Base-by-base conservation (phyloP, 257 asterid species). In the Fraxinus anomala region DNA sequence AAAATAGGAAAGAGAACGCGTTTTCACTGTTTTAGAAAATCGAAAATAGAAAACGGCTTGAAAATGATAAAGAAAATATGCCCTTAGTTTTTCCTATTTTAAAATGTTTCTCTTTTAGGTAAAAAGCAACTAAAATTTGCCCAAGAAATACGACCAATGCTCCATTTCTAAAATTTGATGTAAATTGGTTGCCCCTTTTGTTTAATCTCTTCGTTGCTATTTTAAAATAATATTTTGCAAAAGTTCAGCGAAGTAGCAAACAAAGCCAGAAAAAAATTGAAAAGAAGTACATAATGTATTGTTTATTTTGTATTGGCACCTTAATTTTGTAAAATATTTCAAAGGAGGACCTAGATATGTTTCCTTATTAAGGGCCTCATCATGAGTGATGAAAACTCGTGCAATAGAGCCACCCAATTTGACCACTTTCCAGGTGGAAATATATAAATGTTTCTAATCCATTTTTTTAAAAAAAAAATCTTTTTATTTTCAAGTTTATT, bases 301-400 rank as follows among this genome's bases (percentile, higher is more conserved):
- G 31, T 74, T 73, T 68, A 40, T 61, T 61, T 19, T 26, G 54
- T 44, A 42, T 79, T 70, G 47, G 76, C 69, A 71, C 76, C 68
- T 75, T 75, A 81, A 74, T 76, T 66, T 66, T 83, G 80, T 74
- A 33, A 73, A 76, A 80, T 66, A 37, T 71, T 40, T 19, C 33
- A 47, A 56, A 72, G 34, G 26, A 68, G 42, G 24, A 69, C 65
- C 47, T 31, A 54, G 70, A 54, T 39, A 19, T 24, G 40, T 76
- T 75, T 78, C 51, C 86, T 76, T 78, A 81, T 66, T 70, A 82
- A 79, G 84, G 86, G 75, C 47, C 84, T 78, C 76, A 82, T 77
- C 49, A 82, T 74, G 82, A 73, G 72, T 71, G 71, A 68, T 74
- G 65, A 73, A 76, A 79, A 23, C 44, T 74, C 30, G 81, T 82